Base-by-base conservation (phyloP, 2,329 filamentous ascomycete species). In the Waltergamsia citrina region DNA sequence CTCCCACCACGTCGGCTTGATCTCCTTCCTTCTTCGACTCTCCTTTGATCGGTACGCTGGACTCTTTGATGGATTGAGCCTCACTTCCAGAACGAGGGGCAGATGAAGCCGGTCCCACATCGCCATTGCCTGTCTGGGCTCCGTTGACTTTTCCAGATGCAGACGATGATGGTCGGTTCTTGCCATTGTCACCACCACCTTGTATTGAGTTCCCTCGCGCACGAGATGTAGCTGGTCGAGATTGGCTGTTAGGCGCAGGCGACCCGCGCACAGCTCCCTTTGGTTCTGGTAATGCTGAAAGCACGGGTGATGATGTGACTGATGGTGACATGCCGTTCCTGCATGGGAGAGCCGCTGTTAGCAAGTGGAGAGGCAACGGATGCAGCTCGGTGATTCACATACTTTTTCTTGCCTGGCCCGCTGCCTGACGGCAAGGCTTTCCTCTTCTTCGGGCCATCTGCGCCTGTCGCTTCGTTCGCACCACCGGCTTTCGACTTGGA, bases 391-490 rank as follows among this genome's bases (percentile, higher is more conserved):
- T 49, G 16, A 17, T 25, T 19, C 10, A 61, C 69, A 49, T 69
- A 84, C 82, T 78, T 90, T 62, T 88, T 94, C 61, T 90, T 88
- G 20, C 75, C 56, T 43, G 77, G 75, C n/a, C 75, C 69, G 43
- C 84, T 85, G 4, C 74, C 72, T 3, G 74, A 70, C 38, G 62
- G 75, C 39, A 70, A 63, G 43, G 62, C 83, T 68, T 69, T 88
- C 60, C 58, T 76, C 62, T 72, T 86, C 61, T 88, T 90, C 38
- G 81, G 79, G 21, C 66, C 64, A 34, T 86, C 83, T 3, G 71
- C 71, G 9, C 64, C 71, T 20, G 81, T 78, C 8, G 81, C 86
- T 40, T 75, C 79, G 47, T 76, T 63, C 2, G 82, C 81, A 42
- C 78, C 93, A 19, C 69, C 65, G 6, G 59, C 68, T 53, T 74